Evolutionary conservation across 2,329 filamentous ascomycete genomes (phyloP).

Genomic region (Pseudogymnoascus sp.): DNA sequence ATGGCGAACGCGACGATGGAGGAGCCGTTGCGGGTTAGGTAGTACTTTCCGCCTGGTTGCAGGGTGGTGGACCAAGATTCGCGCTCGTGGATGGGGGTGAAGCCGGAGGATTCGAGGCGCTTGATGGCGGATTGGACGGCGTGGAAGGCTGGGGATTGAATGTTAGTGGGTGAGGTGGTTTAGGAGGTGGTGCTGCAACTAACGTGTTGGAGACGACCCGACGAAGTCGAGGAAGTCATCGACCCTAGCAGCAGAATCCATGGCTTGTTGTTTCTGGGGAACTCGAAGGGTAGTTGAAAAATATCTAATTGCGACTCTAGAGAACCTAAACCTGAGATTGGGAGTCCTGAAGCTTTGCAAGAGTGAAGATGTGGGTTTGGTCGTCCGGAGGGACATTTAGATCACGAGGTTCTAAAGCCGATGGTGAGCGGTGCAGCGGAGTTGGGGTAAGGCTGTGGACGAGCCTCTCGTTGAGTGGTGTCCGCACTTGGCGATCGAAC

Average conservation of each 20-base stretch:
- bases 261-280: constrained; percentile 16
- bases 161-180: constrained; percentile 19
- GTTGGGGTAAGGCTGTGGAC: neutral
- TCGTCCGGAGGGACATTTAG: neutral
- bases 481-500: neutral
- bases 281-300: neutral
- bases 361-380: neutral
- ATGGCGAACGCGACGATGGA: constrained; percentile 90
- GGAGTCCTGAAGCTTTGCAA: neutral
- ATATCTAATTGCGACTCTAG: neutral
- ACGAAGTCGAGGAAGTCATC: constrained; percentile 83
- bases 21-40: constrained; percentile 85
- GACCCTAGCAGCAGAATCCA: constrained; percentile 18
- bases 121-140: constrained; percentile 72
- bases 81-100: constrained; percentile 80
- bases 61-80: constrained; percentile 78
- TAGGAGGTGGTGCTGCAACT: constrained; percentile 24
- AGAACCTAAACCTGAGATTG: neutral
- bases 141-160: constrained; percentile 65
- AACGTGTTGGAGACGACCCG: constrained; percentile 90
- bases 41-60: constrained; percentile 87
- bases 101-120: constrained; percentile 74
- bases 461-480: neutral
- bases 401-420: neutral
- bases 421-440: neutral